These are phyloP conservation scores for Croton laevigatus DNA, from an alignment of 441 rosid genomes.

Conservation along the genomic window DNA sequence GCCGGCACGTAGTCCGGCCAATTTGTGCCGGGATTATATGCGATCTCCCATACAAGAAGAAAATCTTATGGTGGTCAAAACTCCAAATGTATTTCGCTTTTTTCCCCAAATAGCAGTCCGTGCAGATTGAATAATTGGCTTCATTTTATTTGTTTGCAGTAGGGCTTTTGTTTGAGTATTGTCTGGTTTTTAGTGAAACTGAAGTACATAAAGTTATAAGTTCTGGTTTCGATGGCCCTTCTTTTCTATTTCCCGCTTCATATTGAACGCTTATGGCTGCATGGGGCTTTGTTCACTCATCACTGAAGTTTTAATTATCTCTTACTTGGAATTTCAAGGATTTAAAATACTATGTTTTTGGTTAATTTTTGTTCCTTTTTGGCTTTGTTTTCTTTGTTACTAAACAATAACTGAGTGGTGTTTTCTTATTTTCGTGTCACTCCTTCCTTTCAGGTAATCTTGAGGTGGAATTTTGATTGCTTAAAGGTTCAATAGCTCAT, in stretches of 20 bases:
- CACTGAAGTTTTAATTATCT: not conserved
- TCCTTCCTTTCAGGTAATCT: not conserved
- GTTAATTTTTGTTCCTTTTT: not conserved
- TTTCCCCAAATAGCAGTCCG: not conserved
- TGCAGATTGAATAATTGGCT: not conserved
- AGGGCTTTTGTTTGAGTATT: not conserved
- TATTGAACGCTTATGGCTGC: not conserved
- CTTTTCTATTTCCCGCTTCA: not conserved
- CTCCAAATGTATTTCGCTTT: not conserved
- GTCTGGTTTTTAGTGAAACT: not conserved
- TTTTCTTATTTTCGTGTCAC: not conserved
- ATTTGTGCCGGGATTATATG: conserved; percentile 2
- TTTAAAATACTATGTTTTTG: not conserved
- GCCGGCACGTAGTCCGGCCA: conserved; percentile 24
- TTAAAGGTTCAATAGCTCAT: too few species aligned
- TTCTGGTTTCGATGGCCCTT: not conserved
- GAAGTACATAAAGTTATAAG: not conserved
- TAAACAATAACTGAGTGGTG: not conserved
- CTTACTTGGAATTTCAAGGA: not conserved
- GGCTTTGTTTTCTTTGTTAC: not conserved
- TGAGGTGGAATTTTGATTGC: not conserved
- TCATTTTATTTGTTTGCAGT: not conserved
- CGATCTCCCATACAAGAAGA: conserved; percentile 14
- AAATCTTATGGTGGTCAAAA: not conserved
- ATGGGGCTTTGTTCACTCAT: not conserved